A percentile compares a stretch with the other conserved stretches of the same genome.
Conservation (phyloP, 192 early-diverging fungal genomes). For the Chytriomyces sp. region DNA sequence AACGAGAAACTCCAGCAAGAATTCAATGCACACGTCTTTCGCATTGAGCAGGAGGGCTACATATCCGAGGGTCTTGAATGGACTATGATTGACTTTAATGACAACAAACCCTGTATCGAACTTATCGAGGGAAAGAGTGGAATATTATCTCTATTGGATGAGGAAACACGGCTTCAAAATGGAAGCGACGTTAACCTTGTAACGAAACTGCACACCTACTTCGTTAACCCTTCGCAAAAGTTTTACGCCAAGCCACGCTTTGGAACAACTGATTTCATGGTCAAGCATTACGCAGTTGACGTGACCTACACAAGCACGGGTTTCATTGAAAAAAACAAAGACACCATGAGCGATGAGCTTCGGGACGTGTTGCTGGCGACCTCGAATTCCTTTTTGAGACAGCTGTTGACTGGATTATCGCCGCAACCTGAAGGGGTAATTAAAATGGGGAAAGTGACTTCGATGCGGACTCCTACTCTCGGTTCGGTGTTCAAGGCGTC, state of each 20-base stretch:
- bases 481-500: constrained; percentile 83
- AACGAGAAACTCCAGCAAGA: constrained; percentile 96
- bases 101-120: constrained; percentile 94
- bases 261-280: constrained; percentile 73
- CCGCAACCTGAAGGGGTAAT: too few species aligned
- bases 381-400: constrained; percentile 70
- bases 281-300: constrained; percentile 86
- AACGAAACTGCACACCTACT: constrained; percentile 78
- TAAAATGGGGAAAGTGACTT: neutral
- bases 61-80: constrained; percentile 56
- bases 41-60: constrained; percentile 94
- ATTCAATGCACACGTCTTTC: constrained; percentile 94
- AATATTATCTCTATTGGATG: constrained; percentile 91
- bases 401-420: constrained; percentile 50
- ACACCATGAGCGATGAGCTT: constrained; percentile 86
- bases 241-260: constrained; percentile 84
- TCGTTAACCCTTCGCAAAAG: constrained; percentile 19
- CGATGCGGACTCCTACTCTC: constrained; percentile 74
- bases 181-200: constrained; percentile 83
- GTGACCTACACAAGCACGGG: constrained; percentile 81
- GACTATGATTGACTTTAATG: constrained; percentile 85
- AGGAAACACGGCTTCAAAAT: constrained; percentile 83
- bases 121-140: constrained; percentile 84
- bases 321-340: constrained; percentile 92
- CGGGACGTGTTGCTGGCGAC: constrained; percentile 68